Evolutionary conservation across 2,329 filamentous ascomycete species (phyloP).

Genomic region (Fusarium palustre): DNA sequence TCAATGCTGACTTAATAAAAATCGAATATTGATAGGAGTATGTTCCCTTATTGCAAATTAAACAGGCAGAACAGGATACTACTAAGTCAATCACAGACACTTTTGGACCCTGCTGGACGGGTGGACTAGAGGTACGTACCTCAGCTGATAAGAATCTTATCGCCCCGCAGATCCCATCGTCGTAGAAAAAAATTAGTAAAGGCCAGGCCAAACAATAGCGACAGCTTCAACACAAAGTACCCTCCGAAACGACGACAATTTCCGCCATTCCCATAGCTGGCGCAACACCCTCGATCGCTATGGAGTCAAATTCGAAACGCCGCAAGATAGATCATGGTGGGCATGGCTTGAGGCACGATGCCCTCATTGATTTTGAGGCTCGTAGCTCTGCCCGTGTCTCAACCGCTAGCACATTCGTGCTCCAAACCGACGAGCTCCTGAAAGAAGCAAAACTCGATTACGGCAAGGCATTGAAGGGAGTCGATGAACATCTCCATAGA

Average conservation of each 20-base stretch:
- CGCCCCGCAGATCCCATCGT: slow-evolving; percentile 42
- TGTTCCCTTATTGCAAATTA: neutral
- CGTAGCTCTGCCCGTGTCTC: slow-evolving; percentile 56
- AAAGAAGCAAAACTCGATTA: slow-evolving; percentile 67
- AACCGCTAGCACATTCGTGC: slow-evolving; percentile 66
- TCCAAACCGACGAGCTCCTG: slow-evolving; percentile 71
- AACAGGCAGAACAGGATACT: no score
- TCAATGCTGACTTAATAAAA: neutral
- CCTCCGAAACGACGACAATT: slow-evolving; percentile 25
- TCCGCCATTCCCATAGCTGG: slow-evolving; percentile 16
- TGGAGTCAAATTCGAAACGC: slow-evolving; percentile 63
- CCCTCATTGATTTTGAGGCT: slow-evolving; percentile 57
- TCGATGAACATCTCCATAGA: slow-evolving; percentile 62
- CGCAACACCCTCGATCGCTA: slow-evolving; percentile 42
- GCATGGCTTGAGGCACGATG: slow-evolving; percentile 50
- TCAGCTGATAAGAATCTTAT: slow-evolving; percentile 44
- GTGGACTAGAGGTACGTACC: slow-evolving; percentile 36
- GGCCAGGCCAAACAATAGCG: slow-evolving; percentile 26
- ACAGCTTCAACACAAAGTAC: slow-evolving; percentile 35
- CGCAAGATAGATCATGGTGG: slow-evolving; percentile 60
- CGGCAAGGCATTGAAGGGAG: slow-evolving; percentile 59
- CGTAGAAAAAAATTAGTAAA: slow-evolving; percentile 43
- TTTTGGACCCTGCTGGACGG: neutral
- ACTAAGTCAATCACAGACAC: no score
- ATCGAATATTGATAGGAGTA: neutral